Percentiles rank a stretch among this genome's conserved stretches.
Evolutionary conservation across 345 rosid species (phyloP).

Genomic region (Rhodomyrtus tomentosa): DNA sequence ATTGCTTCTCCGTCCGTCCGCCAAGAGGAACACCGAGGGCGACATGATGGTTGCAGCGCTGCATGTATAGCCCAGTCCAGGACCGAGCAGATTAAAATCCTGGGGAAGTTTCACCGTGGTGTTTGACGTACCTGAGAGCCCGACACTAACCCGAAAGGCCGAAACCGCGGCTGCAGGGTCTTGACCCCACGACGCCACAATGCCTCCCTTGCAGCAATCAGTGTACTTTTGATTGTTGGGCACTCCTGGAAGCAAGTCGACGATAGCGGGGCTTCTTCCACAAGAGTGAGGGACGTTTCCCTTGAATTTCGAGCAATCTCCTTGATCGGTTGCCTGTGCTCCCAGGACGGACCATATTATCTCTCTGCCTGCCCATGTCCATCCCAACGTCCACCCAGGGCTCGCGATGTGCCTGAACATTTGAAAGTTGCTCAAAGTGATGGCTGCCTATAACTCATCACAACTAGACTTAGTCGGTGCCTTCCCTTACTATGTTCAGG

Average conservation of each 20-base stretch:
- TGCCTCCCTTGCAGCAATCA: slow-evolving; percentile 50
- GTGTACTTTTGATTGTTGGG: slow-evolving; percentile 35
- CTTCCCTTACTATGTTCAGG: not conserved
- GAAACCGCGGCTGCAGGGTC: slow-evolving; percentile 24
- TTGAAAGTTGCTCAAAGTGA: slow-evolving; percentile 36
- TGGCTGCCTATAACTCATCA: slow-evolving; percentile 19
- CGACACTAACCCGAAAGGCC: slow-evolving; percentile 34
- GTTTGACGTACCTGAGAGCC: slow-evolving; percentile 31
- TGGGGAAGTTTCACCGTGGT: slow-evolving; percentile 33
- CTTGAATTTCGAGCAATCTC: slow-evolving; percentile 47
- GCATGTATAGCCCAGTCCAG: slow-evolving; percentile 42
- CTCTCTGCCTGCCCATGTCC: slow-evolving; percentile 44
- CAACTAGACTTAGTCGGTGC: not conserved
- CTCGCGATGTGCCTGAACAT: slow-evolving; percentile 32
- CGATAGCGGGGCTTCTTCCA: slow-evolving; percentile 21
- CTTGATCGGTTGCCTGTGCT: slow-evolving; percentile 40
- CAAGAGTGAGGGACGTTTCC: slow-evolving; percentile 40
- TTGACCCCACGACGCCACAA: slow-evolving; percentile 28
- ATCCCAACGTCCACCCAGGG: slow-evolving; percentile 43
- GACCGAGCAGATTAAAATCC: slow-evolving; percentile 39
- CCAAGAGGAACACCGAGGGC: slow-evolving; percentile 19
- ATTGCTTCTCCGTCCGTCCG: slow-evolving; percentile 28
- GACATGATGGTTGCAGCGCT: slow-evolving; percentile 28
- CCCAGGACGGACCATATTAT: slow-evolving; percentile 39
- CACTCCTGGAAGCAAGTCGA: slow-evolving; percentile 38